Conservation (phyloP, 2,329 filamentous ascomycete species). For the Chaetomium globosum region DNA sequence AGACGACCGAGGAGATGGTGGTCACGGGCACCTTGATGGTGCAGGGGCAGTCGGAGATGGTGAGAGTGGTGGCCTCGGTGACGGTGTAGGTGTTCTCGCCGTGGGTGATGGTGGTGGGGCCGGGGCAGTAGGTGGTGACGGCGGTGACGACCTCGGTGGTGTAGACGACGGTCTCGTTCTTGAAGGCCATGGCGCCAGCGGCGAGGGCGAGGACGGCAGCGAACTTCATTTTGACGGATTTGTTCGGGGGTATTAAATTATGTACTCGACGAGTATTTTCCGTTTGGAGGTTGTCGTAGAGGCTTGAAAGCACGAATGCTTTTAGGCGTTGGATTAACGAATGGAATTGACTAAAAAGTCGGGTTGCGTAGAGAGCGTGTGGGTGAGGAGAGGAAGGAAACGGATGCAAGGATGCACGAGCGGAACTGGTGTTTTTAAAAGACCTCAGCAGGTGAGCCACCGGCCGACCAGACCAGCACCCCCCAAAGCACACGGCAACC, state of each 20-base stretch:
- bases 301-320: conserved; percentile 35
- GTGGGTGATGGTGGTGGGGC: conserved; percentile 64
- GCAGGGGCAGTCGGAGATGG: conserved; percentile 73
- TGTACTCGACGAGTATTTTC: conserved; percentile 37
- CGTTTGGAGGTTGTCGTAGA: conserved; percentile 35
- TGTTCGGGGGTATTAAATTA: conserved; percentile 49
- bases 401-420: conserved; percentile 42
- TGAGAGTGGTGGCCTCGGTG: conserved; percentile 68
- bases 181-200: conserved; percentile 48
- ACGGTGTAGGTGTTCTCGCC: conserved; percentile 69
- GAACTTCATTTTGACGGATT: conserved; percentile 69
- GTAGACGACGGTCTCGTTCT: conserved; percentile 58
- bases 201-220: conserved; percentile 56
- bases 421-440: conserved; percentile 53
- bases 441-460: neutral
- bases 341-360: conserved; percentile 62
- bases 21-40: conserved; percentile 63
- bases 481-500: neutral
- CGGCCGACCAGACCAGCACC: conserved; percentile 29
- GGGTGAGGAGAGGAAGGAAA: conserved; percentile 49
- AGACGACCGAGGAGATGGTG: conserved; percentile 55
- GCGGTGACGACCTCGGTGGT: conserved; percentile 67
- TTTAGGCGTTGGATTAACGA: conserved; percentile 49
- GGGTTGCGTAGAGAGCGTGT: conserved; percentile 51
- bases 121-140: conserved; percentile 74